A percentile compares a stretch with the other conserved stretches of the same genome.
Evolutionary conservation across 495 filamentous ascomycete genomes (phyloP).

Genomic region (Aspergillus bertholletiae): DNA sequence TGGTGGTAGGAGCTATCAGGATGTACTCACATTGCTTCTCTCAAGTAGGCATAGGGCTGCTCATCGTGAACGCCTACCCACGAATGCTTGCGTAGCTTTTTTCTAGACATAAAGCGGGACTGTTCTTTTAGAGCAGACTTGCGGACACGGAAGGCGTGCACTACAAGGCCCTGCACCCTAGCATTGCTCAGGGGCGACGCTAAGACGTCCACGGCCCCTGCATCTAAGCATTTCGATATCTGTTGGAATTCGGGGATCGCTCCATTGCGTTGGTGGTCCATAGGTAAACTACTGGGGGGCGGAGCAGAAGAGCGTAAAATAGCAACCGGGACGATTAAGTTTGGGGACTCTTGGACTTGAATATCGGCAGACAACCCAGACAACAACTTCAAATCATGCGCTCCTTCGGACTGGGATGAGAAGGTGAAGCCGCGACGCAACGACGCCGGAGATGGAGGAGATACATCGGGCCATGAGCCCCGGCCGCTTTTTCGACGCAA

Average conservation of each 20-base stretch:
- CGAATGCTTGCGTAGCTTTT: slow-evolving; percentile 73
- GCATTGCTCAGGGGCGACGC: slow-evolving; percentile 69
- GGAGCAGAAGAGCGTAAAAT: slow-evolving; percentile 48
- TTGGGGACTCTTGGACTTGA: slow-evolving; percentile 66
- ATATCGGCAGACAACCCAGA: slow-evolving; percentile 68
- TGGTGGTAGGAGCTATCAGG: too few relatives aligned
- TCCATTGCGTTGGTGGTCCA: slow-evolving; percentile 35
- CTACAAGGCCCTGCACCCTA: slow-evolving; percentile 66
- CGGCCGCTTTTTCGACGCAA: slow-evolving; percentile 37
- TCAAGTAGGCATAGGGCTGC: slow-evolving; percentile 83
- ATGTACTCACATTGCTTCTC: slow-evolving; percentile 69
- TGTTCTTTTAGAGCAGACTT: slow-evolving; percentile 67
- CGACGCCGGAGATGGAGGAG: slow-evolving; percentile 32
- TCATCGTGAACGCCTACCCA: slow-evolving; percentile 88
- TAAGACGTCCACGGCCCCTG: slow-evolving; percentile 82
- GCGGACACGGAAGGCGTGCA: slow-evolving; percentile 78
- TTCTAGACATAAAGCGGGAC: slow-evolving; percentile 59
- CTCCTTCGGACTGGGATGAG: slow-evolving; percentile 47
- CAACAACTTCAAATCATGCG: slow-evolving; percentile 66
- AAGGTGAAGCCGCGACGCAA: slow-evolving; percentile 43
- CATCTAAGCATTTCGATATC: slow-evolving; percentile 69
- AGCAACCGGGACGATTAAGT: slow-evolving; percentile 70
- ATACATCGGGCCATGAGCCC: slow-evolving; percentile 33
- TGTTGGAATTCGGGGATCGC: slow-evolving; percentile 40
- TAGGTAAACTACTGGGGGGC: slow-evolving; percentile 21